Evolutionary conservation across 2,329 filamentous ascomycete genomes (phyloP).

Genomic region (Fusarium sp.): DNA sequence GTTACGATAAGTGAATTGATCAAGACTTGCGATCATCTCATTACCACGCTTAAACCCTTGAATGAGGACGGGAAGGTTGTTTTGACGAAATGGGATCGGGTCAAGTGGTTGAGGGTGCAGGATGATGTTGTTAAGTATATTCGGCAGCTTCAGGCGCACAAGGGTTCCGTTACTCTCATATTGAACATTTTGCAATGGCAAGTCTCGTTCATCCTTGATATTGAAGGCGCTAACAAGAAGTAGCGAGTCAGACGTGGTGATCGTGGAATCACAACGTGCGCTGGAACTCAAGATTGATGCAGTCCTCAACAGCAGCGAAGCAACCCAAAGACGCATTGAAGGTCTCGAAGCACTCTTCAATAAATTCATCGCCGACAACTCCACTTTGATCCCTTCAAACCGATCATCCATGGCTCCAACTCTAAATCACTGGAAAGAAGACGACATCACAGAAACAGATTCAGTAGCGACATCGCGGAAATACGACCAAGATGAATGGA

Average conservation of each 20-base stretch:
- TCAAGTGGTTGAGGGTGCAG: slow-evolving; percentile 20
- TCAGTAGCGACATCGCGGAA: slow-evolving; percentile 5
- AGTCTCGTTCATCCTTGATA: fast-evolving
- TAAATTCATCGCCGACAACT: slow-evolving; percentile 17
- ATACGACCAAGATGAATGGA: not conserved
- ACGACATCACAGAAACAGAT: not conserved
- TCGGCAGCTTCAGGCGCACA: slow-evolving; percentile 22
- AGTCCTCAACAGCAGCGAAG: slow-evolving; percentile 4
- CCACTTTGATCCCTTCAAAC: not conserved
- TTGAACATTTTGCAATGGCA: slow-evolving; percentile 22
- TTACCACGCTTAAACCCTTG: not conserved
- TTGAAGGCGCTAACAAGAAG: not conserved
- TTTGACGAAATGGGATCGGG: not conserved
- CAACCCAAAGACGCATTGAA: slow-evolving; percentile 9
- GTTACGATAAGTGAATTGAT: slow-evolving; percentile 21
- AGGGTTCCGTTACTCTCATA: slow-evolving; percentile 21
- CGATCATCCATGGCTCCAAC: slow-evolving; percentile 8
- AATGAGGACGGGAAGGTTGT: not conserved
- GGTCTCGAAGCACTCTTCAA: slow-evolving; percentile 15
- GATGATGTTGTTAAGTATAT: slow-evolving; percentile 27
- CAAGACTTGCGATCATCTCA: slow-evolving; percentile 14
- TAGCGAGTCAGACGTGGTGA: slow-evolving; percentile 18
- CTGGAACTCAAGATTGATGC: slow-evolving; percentile 16
- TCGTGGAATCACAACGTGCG: slow-evolving; percentile 13
- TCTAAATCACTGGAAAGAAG: slow-evolving; percentile 1